phyloP scores from a whole-genome alignment of 495 filamentous ascomycete genomes.

The Podospora sp. region DNA sequence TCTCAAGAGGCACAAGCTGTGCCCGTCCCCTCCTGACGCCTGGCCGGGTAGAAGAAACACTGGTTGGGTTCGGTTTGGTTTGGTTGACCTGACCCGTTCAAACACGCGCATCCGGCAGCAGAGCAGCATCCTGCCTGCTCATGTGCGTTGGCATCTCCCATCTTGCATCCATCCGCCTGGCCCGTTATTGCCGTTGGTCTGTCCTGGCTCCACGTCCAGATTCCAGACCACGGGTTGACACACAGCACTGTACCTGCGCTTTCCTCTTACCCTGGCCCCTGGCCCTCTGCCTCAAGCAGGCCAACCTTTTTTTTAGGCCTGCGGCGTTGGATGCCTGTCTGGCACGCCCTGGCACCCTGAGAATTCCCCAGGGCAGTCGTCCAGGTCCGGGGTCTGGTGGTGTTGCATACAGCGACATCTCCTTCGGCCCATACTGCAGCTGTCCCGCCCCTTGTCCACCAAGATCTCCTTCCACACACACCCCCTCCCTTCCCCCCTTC shows the following conservation, averaged over 20 bases:
- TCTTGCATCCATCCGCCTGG: slow-evolving; percentile 23
- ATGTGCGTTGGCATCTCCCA: slow-evolving; percentile 31
- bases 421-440: slow-evolving; percentile 13
- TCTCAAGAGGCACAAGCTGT: background rate
- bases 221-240: background rate
- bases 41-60: background rate
- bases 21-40: background rate
- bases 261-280: background rate
- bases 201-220: slow-evolving; percentile 1
- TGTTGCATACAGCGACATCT: background rate
- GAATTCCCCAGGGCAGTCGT: slow-evolving; percentile 10
- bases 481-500: slow-evolving; percentile 12
- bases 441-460: slow-evolving; percentile 19
- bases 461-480: slow-evolving; percentile 11
- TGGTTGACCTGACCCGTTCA: background rate
- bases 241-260: background rate
- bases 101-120: slow-evolving; percentile 20
- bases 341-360: slow-evolving; percentile 4
- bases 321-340: slow-evolving; percentile 3
- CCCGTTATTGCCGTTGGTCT: slow-evolving; percentile 13
- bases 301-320: background rate
- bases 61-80: no score
- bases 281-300: background rate
- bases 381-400: slow-evolving; percentile 16
- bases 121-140: background rate